Percentiles rank a stretch among this genome's conserved stretches.
Evolutionary conservation across 225 moss, liverwort and hornwort species (phyloP).

Genomic region (Polytrichum formosum): DNA sequence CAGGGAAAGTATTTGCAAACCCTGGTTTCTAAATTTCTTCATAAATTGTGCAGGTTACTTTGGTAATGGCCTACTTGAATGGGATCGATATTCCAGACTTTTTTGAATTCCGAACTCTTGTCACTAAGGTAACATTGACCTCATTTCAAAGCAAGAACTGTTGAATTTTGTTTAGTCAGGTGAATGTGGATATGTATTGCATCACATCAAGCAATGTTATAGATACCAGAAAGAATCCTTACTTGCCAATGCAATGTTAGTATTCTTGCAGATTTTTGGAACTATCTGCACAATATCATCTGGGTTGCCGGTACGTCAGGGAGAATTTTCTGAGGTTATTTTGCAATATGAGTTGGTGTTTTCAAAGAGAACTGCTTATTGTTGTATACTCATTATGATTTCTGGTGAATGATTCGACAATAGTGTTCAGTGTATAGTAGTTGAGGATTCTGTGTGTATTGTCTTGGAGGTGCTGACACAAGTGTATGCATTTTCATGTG

Average conservation of each 20-base stretch:
- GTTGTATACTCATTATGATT: not conserved
- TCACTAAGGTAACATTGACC: constrained; percentile 50
- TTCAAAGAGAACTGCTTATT: not conserved
- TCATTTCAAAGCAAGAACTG: no score
- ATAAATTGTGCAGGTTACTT: constrained; percentile 60
- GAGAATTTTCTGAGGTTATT: not conserved
- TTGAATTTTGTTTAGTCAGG: no score
- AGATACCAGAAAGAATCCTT: no score
- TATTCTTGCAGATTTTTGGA: constrained; percentile 60
- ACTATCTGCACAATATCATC: constrained; percentile 84
- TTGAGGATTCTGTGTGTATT: no score
- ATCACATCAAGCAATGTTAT: no score
- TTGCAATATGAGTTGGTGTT: not conserved
- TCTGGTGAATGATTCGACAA: not conserved
- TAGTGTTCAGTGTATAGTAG: not conserved
- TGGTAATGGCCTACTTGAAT: constrained; percentile 89
- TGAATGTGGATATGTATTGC: no score
- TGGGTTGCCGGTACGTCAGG: constrained; percentile 66
- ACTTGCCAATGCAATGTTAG: no score
- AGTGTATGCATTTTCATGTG: not conserved
- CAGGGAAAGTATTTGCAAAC: no score
- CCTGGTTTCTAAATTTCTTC: no score
- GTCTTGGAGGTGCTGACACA: no score
- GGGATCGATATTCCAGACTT: constrained; percentile 85
- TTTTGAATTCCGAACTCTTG: constrained; percentile 58